Evolutionary conservation across 257 asterid species (phyloP).

Genomic region (Solanum chilense): DNA sequence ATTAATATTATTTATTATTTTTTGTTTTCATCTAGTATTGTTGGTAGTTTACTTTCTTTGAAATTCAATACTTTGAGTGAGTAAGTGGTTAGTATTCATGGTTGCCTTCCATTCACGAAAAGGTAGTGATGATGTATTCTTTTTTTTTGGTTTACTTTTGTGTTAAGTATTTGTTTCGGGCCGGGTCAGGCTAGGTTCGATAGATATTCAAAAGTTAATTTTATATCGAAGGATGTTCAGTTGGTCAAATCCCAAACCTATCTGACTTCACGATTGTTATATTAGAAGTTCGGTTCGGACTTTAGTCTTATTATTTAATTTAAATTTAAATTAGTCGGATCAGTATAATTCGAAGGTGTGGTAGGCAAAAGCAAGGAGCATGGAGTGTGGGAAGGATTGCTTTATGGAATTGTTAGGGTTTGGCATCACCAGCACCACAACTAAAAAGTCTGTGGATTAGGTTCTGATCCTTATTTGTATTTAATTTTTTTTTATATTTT

Average conservation of each 20-base stretch:
- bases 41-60: conserved; percentile 14
- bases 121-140: conserved; percentile 37
- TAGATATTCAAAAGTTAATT: no score
- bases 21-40: neutral
- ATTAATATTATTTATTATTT: neutral
- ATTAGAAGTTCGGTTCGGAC: neutral
- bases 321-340: neutral
- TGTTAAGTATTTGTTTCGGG: neutral
- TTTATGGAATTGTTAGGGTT: neutral
- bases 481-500: neutral
- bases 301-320: neutral
- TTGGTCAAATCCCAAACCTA: neutral
- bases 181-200: neutral
- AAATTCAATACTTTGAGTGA: conserved; percentile 27
- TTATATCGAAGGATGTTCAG: neutral
- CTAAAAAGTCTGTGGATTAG: conserved; percentile 46
- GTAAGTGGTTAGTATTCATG: conserved; percentile 47
- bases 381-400: neutral
- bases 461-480: conserved; percentile 17
- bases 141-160: neutral
- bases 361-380: neutral
- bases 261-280: neutral
- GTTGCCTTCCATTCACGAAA: conserved; percentile 81
- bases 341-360: neutral
- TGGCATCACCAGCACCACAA: conserved; percentile 34